These are phyloP conservation scores for Ustilaginoidea virens DNA, from an alignment of 2,329 filamentous ascomycete genomes.

Conservation along the genomic window DNA sequence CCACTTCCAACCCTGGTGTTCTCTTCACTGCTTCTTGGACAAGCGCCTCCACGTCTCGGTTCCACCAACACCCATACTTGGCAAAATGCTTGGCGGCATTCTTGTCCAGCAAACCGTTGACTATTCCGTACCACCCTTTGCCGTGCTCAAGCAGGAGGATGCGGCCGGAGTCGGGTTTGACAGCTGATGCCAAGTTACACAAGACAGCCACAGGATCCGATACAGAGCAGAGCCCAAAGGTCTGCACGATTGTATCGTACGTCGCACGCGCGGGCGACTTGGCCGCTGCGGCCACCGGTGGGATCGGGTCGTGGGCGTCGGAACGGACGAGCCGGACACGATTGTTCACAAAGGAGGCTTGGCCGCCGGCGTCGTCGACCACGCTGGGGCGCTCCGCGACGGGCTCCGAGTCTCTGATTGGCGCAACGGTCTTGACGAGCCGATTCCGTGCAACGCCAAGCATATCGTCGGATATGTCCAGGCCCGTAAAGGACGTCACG, in stretches of 20 bases:
- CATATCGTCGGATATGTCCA: slow-evolving; percentile 47
- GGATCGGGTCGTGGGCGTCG: slow-evolving; percentile 30
- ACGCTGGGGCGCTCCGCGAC: slow-evolving; percentile 18
- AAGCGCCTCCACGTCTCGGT: slow-evolving; percentile 42
- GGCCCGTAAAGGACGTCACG: slow-evolving; percentile 42
- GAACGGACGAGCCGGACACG: slow-evolving; percentile 31
- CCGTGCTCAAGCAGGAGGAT: slow-evolving; percentile 50
- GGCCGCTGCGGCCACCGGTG: slow-evolving; percentile 17
- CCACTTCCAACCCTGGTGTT: slow-evolving; percentile 40
- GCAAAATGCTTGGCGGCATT: slow-evolving; percentile 39
- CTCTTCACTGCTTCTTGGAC: slow-evolving; percentile 30
- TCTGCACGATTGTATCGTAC: slow-evolving; percentile 50
- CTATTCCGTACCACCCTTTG: slow-evolving; percentile 34
- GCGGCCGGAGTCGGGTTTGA: slow-evolving; percentile 39
- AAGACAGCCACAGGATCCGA: slow-evolving; percentile 38
- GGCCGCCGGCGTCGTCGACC: slow-evolving; percentile 18
- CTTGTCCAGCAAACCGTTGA: slow-evolving; percentile 41
- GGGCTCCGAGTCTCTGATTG: slow-evolving; percentile 16
- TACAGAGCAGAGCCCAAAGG: slow-evolving; percentile 50
- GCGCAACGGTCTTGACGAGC: slow-evolving; percentile 28
- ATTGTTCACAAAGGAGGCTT: slow-evolving; percentile 22
- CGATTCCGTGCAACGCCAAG: slow-evolving; percentile 40
- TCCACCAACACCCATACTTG: slow-evolving; percentile 54
- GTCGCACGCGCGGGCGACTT: slow-evolving; percentile 9
- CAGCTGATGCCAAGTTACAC: slow-evolving; percentile 31